Evolutionary conservation across 371 early-diverging fungal species (phyloP).

Genomic region (Quaeritorhiza haematococci): DNA sequence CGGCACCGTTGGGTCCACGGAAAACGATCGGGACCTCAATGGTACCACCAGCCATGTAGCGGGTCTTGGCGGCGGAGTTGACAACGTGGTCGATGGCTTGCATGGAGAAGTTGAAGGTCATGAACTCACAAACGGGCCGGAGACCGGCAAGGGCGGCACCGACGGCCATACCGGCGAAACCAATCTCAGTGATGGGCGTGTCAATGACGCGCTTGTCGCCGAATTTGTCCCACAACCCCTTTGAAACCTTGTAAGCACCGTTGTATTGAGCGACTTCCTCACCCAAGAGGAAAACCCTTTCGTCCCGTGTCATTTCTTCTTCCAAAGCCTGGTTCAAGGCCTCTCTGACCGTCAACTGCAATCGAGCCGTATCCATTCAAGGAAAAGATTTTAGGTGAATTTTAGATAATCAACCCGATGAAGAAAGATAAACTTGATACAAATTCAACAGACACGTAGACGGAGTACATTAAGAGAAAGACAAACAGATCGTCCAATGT

Average conservation of each 20-base stretch:
- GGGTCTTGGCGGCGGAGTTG: constrained; percentile 98
- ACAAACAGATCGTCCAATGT: too few relatives aligned
- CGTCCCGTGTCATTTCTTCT: constrained; percentile 94
- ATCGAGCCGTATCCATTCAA: too few relatives aligned
- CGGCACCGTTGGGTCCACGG: constrained; percentile 99
- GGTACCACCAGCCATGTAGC: constrained; percentile 97
- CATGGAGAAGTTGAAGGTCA: constrained; percentile 99
- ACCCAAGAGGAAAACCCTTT: constrained; percentile 91
- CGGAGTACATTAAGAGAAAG: too few relatives aligned
- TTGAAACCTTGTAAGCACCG: constrained; percentile 99
- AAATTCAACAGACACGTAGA: too few relatives aligned
- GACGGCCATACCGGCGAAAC: constrained; percentile 97
- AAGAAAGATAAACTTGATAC: too few relatives aligned
- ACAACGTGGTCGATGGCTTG: constrained; percentile 99
- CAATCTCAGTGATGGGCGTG: constrained; percentile 99
- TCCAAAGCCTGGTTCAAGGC: constrained; percentile 97
- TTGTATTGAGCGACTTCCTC: constrained; percentile 93
- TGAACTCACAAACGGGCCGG: constrained; percentile 99
- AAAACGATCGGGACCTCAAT: constrained; percentile 95
- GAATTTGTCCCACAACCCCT: constrained; percentile 96
- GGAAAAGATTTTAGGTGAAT: too few relatives aligned
- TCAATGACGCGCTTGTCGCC: constrained; percentile 96
- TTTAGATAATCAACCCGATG: too few relatives aligned
- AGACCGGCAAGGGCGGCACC: constrained; percentile 95
- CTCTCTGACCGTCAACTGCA: constrained; percentile 91